phyloP scores from a whole-genome alignment of 306 rosid genomes.

The Vicia faba region DNA sequence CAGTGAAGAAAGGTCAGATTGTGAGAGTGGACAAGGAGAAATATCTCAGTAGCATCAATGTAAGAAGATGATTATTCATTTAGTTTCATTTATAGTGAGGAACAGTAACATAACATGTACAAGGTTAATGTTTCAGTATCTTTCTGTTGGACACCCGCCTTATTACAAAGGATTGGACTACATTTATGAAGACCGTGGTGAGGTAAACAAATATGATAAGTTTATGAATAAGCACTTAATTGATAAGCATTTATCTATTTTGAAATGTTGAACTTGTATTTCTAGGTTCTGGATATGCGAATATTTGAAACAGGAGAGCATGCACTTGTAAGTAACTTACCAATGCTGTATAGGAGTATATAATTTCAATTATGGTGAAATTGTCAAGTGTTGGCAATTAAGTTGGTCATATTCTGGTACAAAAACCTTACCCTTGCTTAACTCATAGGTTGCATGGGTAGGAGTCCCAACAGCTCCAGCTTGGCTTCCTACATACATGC shows the following conservation, averaged over 20 bases:
- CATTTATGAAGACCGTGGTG: slow-evolving; percentile 97
- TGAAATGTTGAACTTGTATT: slow-evolving; percentile 6
- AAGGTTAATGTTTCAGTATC: slow-evolving; percentile 60
- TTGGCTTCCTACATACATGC: slow-evolving; percentile 97
- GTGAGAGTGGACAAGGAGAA: slow-evolving; percentile 94
- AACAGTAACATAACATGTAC: slow-evolving; percentile 22
- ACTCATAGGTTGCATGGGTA: slow-evolving; percentile 81
- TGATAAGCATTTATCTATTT: neutral
- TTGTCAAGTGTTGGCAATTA: neutral
- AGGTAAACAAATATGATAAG: slow-evolving; percentile 48
- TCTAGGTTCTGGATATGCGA: slow-evolving; percentile 82
- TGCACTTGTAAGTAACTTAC: slow-evolving; percentile 69
- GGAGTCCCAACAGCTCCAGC: slow-evolving; percentile 98
- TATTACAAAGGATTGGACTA: slow-evolving; percentile 94
- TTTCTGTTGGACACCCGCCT: slow-evolving; percentile 96
- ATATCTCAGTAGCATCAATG: slow-evolving; percentile 86
- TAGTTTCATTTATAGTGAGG: slow-evolving; percentile 8
- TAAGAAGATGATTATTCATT: slow-evolving; percentile 36
- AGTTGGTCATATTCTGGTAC: slow-evolving; percentile 2
- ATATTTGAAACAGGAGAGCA: slow-evolving; percentile 89
- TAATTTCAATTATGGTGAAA: neutral
- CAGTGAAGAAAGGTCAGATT: slow-evolving; percentile 99
- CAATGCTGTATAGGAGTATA: neutral
- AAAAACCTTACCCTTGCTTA: neutral
- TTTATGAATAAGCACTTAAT: neutral